Evolutionary conservation across 1,284 basidiomycete species (phyloP), one percentile per base, ranked within the genome.

Genomic region (Apiotrichum siamense): DNA sequence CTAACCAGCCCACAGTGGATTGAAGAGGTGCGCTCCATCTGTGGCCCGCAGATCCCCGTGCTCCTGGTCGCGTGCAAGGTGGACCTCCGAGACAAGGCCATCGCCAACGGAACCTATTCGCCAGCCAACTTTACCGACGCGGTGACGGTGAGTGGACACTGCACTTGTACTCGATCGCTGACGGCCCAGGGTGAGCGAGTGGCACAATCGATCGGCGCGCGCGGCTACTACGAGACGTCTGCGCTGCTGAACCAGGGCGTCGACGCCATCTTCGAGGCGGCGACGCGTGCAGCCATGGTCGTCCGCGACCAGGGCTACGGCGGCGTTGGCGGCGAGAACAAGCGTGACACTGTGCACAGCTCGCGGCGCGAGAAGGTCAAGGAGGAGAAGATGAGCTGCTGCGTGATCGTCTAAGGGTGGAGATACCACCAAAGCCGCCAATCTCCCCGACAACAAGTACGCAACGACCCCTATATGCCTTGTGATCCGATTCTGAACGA

Each of bases 221-320:
- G 88, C 25, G 86, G 83, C 37, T 97, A 94, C 78, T 89, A 89
- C 74, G 92, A 96, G 72, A 96, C 91, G 66, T 90, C 87, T 3
- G 87, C 92, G 21, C 78, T 96, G 47, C 84, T 85, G 70, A 92
- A 92, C 62, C 84, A 91, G 72, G 92, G 92, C 41, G 92, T 96
- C 13, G 92, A 96, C 73, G 87, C 91, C 61, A 88, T 96, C 33
- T 97, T 96, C 61, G 92, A 97, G 77, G 86, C 88, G 0, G 92
- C 92, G 26, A 96, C 91, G 18, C 79, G 92, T 32, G 89, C 88
- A 32, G 91, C 89, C 65, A 93, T 96, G 86, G 76, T 94, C 50
- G 91, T 94, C 79, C 81, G 90, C 35, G 88, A 91, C 57, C 85
- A 85, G 42, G 73, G 70, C 1, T 69, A 73, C 49, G 73, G 73